These are phyloP conservation scores for Lecanoromycetidae sp. DNA, from an alignment of 2,329 filamentous ascomycete genomes.

Conservation along the genomic window DNA sequence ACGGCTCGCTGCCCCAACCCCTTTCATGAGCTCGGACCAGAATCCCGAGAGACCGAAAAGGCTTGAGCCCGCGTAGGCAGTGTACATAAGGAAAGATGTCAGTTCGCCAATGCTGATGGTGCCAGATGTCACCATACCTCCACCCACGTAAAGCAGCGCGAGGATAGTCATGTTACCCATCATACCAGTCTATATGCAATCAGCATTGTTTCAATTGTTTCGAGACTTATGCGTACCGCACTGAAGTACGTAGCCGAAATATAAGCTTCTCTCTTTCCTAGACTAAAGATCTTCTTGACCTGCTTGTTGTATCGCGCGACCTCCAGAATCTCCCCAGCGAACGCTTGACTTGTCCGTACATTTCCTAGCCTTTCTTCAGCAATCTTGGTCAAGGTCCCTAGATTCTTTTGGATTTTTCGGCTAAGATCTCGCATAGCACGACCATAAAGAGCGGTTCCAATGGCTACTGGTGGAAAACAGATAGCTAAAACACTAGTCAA, in stretches of 20 bases:
- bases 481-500: constrained; percentile 75
- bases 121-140: constrained; percentile 76
- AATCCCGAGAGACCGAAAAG: constrained; percentile 91
- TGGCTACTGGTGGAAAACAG: constrained; percentile 80
- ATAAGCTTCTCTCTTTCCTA: constrained; percentile 76
- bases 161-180: constrained; percentile 95
- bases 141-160: constrained; percentile 77
- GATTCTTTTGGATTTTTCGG: constrained; percentile 82
- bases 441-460: constrained; percentile 86
- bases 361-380: constrained; percentile 96
- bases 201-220: neutral
- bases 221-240: constrained; percentile 30
- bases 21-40: constrained; percentile 98
- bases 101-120: constrained; percentile 82
- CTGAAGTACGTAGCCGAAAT: constrained; percentile 86
- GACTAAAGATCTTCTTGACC: constrained; percentile 77
- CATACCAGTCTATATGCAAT: constrained; percentile 59
- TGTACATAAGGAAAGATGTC: constrained; percentile 97
- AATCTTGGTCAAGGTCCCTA: constrained; percentile 89
- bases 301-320: constrained; percentile 84
- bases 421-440: constrained; percentile 79
- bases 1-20: constrained; percentile 88
- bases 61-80: constrained; percentile 71
- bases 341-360: constrained; percentile 91
- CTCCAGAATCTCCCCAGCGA: constrained; percentile 85